Conservation (phyloP, 2,329 filamentous ascomycete genomes). For the Sporothrix schenckii region DNA sequence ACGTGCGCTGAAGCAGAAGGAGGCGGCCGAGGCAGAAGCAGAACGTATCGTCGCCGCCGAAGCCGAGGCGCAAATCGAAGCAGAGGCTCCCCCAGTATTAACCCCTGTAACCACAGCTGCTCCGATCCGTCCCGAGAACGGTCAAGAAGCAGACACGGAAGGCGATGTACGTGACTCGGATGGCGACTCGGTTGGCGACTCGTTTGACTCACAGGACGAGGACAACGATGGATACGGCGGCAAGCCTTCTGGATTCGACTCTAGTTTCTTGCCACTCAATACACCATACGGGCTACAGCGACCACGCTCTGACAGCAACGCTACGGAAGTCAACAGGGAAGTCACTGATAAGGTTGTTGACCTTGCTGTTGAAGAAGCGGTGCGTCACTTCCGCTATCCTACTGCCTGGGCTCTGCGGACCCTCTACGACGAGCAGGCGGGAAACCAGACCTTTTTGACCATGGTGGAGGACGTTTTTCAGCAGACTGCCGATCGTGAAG, state of each 20-base stretch:
- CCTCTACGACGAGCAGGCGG: constrained; percentile 61
- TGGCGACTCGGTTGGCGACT: constrained; percentile 8
- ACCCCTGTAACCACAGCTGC: neutral
- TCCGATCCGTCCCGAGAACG: neutral
- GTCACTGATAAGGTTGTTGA: constrained; percentile 58
- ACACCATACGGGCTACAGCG: constrained; percentile 19
- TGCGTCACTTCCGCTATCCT: constrained; percentile 60
- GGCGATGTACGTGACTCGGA: constrained; percentile 18
- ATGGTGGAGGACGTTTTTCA: constrained; percentile 62
- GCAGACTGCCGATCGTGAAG: constrained; percentile 58
- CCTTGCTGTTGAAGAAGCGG: constrained; percentile 60
- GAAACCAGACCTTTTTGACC: constrained; percentile 56
- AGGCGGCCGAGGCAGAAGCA: constrained; percentile 30
- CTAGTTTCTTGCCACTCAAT: neutral
- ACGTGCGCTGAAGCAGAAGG: constrained; percentile 32
- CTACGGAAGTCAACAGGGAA: constrained; percentile 46
- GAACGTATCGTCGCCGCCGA: neutral
- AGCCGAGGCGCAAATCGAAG: constrained; percentile 36
- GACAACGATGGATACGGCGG: constrained; percentile 20
- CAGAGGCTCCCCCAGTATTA: constrained; percentile 28
- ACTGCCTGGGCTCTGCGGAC: constrained; percentile 64
- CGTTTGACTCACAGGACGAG: constrained; percentile 11
- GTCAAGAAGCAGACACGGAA: neutral
- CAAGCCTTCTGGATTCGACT: neutral
- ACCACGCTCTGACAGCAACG: constrained; percentile 35